phyloP scores from a whole-genome alignment of 2,329 filamentous ascomycete genomes.

The Volutella citrinella region DNA sequence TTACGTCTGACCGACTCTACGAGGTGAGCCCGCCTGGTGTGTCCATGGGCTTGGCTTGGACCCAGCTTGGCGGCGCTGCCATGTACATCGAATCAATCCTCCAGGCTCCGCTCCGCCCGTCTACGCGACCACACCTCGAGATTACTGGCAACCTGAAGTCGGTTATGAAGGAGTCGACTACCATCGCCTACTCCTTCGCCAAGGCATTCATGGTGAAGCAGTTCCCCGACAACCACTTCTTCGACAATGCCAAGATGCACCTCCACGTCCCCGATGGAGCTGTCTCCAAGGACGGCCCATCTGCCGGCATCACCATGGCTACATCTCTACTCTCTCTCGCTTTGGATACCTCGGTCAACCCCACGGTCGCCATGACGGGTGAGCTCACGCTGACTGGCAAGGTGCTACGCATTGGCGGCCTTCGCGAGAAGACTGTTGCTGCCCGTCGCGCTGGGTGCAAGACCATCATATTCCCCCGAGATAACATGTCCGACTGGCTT shows the following conservation, averaged over 20 bases:
- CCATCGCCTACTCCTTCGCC: constrained; percentile 93
- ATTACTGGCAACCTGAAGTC: constrained; percentile 92
- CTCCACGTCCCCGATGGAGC: constrained; percentile 96
- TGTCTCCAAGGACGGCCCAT: constrained; percentile 90
- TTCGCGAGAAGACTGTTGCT: constrained; percentile 96
- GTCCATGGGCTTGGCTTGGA: constrained; percentile 98
- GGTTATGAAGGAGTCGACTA: constrained; percentile 97
- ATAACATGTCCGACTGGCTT: constrained; percentile 96
- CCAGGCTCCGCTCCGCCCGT: constrained; percentile 72
- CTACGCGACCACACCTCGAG: constrained; percentile 75
- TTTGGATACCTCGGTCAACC: constrained; percentile 72
- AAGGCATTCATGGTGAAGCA: constrained; percentile 83
- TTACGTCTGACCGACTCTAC: constrained; percentile 93
- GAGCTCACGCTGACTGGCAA: constrained; percentile 97
- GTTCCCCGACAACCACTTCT: constrained; percentile 90
- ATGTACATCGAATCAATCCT: constrained; percentile 97
- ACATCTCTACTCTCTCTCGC: constrained; percentile 85
- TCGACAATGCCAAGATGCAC: constrained; percentile 92
- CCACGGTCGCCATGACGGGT: constrained; percentile 95
- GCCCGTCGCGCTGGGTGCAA: constrained; percentile 88
- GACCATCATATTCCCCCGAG: constrained; percentile 89
- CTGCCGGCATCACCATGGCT: constrained; percentile 97
- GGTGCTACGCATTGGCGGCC: constrained; percentile 87
- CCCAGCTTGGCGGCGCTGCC: constrained; percentile 91
- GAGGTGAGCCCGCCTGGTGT: constrained; percentile 91